Conservation (phyloP, 2,329 filamentous ascomycete genomes). For the Metarhizium guizhouense region DNA sequence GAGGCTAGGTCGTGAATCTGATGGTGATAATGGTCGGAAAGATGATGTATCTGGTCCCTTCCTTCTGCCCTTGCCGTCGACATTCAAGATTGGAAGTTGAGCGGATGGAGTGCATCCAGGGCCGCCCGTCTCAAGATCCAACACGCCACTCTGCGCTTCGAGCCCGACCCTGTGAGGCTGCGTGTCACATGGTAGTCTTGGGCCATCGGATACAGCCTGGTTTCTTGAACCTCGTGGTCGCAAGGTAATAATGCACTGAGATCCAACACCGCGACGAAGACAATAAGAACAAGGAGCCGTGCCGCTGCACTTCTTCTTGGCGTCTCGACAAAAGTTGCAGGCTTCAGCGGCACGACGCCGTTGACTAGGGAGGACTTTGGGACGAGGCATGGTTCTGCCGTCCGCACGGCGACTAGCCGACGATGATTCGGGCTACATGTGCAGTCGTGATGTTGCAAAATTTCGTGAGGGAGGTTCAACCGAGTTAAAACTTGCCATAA, state of each 20-base stretch:
- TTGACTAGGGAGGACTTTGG: conserved; percentile 38
- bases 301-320: conserved; percentile 43
- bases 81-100: not conserved
- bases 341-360: conserved; percentile 39
- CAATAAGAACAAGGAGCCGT: conserved; percentile 39
- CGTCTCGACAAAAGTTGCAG: conserved; percentile 36
- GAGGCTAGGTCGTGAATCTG: conserved; percentile 18
- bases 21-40: conserved; percentile 19
- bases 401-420: not conserved
- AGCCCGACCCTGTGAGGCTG: not conserved
- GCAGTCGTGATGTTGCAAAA: not conserved
- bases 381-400: conserved; percentile 35
- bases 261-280: conserved; percentile 30
- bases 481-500: too few species aligned
- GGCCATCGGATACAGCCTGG: conserved; percentile 1
- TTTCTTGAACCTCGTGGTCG: conserved; percentile 18
- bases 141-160: not conserved
- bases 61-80: conserved; percentile 6
- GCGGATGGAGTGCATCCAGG: not conserved
- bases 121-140: not conserved
- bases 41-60: not conserved
- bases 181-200: not conserved
- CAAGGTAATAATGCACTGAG: conserved; percentile 26
- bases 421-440: not conserved
- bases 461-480: too few species aligned